phyloP scores from a whole-genome alignment of 352 stramenopile genomes.

The Globisporangium cederbergense region DNA sequence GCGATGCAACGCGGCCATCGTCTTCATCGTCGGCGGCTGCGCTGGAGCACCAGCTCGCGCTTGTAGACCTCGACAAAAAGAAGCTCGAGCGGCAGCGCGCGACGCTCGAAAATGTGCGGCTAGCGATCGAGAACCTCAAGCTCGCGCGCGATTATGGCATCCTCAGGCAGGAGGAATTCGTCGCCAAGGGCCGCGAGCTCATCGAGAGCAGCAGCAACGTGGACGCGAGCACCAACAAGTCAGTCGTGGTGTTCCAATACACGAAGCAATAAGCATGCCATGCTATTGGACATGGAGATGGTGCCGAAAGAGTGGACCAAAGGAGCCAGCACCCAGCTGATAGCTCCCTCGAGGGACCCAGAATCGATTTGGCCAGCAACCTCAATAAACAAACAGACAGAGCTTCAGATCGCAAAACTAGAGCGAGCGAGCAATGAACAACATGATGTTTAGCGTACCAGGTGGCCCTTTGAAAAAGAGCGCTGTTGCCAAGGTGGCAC shows the following conservation, averaged over 20 bases:
- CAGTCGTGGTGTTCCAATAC: neutral
- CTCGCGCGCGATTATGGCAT: neutral
- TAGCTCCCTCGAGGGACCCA: no score
- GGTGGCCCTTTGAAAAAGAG: no score
- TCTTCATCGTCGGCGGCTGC: neutral
- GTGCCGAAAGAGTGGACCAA: no score
- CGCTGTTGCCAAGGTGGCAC: no score
- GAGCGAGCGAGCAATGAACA: no score
- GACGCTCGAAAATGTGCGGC: neutral
- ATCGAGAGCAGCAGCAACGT: constrained; percentile 1
- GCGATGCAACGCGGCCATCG: neutral
- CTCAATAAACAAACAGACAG: no score
- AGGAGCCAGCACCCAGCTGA: no score
- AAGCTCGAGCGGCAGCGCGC: neutral
- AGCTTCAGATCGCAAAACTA: no score
- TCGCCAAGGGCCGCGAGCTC: neutral
- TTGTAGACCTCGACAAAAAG: neutral
- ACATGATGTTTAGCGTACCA: no score
- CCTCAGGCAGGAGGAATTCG: neutral
- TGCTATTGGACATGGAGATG: no score
- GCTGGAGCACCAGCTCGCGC: neutral
- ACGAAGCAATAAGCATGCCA: neutral
- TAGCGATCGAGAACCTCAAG: constrained; percentile 4
- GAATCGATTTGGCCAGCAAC: no score
- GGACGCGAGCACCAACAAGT: neutral